These are phyloP conservation scores for Meyerozyma carpophila DNA, from an alignment of 1,139 yeast species.

Conservation along the genomic window DNA sequence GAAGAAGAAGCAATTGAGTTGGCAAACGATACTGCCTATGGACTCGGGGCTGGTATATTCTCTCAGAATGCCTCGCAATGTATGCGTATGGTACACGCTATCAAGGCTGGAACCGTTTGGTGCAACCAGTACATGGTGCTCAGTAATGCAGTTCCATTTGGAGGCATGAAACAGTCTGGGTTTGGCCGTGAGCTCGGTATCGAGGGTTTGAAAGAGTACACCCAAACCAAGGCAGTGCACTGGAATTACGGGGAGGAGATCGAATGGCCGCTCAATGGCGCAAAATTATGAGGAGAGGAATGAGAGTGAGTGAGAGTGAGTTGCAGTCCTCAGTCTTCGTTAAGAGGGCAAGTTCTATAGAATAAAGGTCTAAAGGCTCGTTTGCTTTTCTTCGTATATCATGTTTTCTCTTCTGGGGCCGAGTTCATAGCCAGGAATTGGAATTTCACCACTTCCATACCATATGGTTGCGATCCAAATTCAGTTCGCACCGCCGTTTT, in stretches of 20 bases:
- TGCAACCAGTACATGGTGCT: conserved; percentile 24
- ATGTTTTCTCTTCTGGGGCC: too few relatives aligned
- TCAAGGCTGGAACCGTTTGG: conserved; percentile 24
- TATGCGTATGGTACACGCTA: conserved; percentile 40
- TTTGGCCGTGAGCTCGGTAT: conserved; percentile 26
- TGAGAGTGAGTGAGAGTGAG: not conserved
- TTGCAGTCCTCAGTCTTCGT: too few relatives aligned
- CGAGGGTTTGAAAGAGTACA: conserved; percentile 7
- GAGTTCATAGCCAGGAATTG: too few relatives aligned
- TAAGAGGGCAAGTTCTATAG: too few relatives aligned
- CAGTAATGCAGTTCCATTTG: conserved; percentile 25
- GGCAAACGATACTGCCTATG: conserved; percentile 39
- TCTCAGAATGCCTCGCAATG: conserved; percentile 30
- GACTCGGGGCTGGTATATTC: conserved; percentile 80
- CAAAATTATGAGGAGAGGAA: conserved; percentile 1
- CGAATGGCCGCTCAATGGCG: conserved; percentile 12
- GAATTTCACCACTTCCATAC: not conserved
- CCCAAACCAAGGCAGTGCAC: conserved; percentile 16
- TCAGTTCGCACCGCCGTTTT: not conserved
- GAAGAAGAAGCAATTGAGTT: conserved; percentile 34
- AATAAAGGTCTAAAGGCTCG: not conserved
- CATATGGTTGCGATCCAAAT: not conserved
- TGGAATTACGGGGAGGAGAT: conserved; percentile 15
- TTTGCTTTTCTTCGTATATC: not conserved
- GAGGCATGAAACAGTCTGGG: conserved; percentile 25